Evolutionary conservation across 2,329 filamentous ascomycete species (phyloP).

Genomic region (Hysterium pulicare): DNA sequence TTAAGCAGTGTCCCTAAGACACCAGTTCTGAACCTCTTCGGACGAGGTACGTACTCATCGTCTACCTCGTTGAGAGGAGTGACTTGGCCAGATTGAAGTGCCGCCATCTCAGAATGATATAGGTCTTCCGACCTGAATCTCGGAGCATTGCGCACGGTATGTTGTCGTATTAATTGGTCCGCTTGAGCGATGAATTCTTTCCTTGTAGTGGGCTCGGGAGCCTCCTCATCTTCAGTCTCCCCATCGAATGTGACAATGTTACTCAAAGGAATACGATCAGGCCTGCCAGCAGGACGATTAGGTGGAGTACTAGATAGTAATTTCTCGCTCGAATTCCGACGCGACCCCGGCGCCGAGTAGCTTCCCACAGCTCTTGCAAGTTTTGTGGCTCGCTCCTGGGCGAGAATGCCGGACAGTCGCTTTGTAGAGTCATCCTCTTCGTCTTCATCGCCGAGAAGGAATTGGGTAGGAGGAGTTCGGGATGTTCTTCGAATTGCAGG

Average conservation of each 20-base stretch:
- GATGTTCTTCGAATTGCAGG: conserved; percentile 35
- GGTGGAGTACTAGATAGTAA: conserved; percentile 7
- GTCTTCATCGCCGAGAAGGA: conserved; percentile 30
- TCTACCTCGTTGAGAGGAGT: conserved; percentile 53
- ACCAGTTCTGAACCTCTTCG: conserved; percentile 67
- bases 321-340: conserved; percentile 31
- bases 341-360: conserved; percentile 32
- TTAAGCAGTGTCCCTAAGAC: conserved; percentile 71
- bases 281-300: conserved; percentile 11
- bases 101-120: conserved; percentile 24
- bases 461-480: conserved; percentile 28
- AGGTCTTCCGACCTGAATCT: conserved; percentile 24
- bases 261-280: conserved; percentile 10
- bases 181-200: conserved; percentile 41
- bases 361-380: conserved; percentile 35
- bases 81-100: conserved; percentile 43
- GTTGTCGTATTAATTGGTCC: conserved; percentile 29
- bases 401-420: conserved; percentile 31
- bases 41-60: conserved; percentile 64
- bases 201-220: conserved; percentile 7
- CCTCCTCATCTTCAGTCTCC: conserved; percentile 25
- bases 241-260: conserved; percentile 12
- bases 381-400: conserved; percentile 32
- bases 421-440: conserved; percentile 33
- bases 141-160: conserved; percentile 21